Evolutionary conservation across 768 basidiomycete genomes (phyloP).

Genomic region (Lepiota venenata): DNA sequence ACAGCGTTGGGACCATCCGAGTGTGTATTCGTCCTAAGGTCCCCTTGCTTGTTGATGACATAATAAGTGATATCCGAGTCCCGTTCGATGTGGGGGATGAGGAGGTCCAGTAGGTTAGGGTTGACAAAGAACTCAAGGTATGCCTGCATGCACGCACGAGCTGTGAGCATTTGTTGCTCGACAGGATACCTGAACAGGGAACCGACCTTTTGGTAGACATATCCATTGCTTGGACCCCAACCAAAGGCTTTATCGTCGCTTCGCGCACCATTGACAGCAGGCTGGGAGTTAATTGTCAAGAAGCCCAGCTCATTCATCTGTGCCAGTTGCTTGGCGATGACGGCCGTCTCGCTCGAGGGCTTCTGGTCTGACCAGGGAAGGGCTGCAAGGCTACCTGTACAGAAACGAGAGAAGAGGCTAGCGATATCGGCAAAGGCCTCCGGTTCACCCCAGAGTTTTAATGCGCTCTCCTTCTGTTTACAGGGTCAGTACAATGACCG

Average conservation of each 20-base stretch:
- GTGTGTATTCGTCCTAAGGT: constrained; percentile 91
- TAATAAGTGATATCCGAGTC: constrained; percentile 94
- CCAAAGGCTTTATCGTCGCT: constrained; percentile 86
- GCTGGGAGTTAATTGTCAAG: constrained; percentile 96
- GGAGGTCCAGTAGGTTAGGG: constrained; percentile 64
- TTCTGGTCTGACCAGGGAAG: constrained; percentile 95
- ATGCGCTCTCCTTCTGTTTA: constrained; percentile 76
- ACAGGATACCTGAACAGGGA: not conserved
- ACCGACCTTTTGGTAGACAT: constrained; percentile 89
- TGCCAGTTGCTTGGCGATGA: constrained; percentile 76
- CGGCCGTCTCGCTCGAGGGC: constrained; percentile 78
- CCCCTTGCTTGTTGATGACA: constrained; percentile 94
- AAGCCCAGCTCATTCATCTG: constrained; percentile 90
- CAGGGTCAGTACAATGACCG: constrained; percentile 6
- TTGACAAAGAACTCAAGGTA: constrained; percentile 95
- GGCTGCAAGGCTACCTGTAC: constrained; percentile 63
- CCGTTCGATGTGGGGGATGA: constrained; percentile 79
- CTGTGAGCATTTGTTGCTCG: not conserved
- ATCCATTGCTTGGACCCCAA: constrained; percentile 94
- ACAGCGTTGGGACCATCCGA: constrained; percentile 98
- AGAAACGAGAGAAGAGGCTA: constrained; percentile 81
- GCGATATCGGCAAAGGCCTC: constrained; percentile 60
- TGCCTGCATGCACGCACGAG: constrained; percentile 47
- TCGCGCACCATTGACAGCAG: constrained; percentile 85
- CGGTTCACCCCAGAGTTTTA: constrained; percentile 88